These are phyloP conservation scores for Peribolospora kevripleyi DNA, from an alignment of 768 basidiomycete species.

Conservation along the genomic window DNA sequence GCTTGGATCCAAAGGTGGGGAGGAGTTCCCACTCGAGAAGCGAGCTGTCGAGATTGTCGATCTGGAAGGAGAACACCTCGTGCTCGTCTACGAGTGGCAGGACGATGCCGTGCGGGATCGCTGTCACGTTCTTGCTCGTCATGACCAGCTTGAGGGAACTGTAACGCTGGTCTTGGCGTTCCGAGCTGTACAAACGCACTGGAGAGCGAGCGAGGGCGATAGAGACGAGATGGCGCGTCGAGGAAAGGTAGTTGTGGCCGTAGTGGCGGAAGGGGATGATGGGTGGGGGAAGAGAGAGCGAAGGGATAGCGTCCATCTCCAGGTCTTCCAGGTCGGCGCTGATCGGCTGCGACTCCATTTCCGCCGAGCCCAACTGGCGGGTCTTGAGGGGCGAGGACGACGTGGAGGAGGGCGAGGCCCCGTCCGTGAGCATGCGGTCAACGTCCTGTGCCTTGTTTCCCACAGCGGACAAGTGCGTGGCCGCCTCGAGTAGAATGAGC, in stretches of 20 bases:
- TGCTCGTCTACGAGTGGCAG: constrained; percentile 52
- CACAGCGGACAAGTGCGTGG: too few species aligned
- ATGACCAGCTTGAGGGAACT: constrained; percentile 85
- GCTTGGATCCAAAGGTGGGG: constrained; percentile 91
- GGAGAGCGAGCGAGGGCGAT: constrained; percentile 46
- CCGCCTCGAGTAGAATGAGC: constrained; percentile 30
- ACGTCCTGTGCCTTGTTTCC: too few species aligned
- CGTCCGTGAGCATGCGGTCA: too few species aligned
- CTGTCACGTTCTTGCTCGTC: constrained; percentile 59
- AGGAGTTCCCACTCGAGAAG: constrained; percentile 81
- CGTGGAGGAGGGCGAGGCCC: too few species aligned
- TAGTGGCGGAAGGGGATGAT: constrained; percentile 96
- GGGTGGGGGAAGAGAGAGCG: constrained; percentile 82
- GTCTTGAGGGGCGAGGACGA: too few species aligned
- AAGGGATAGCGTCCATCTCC: constrained; percentile 74
- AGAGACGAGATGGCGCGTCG: constrained; percentile 63
- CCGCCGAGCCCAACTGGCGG: background rate
- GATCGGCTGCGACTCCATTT: constrained; percentile 12
- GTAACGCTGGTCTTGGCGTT: constrained; percentile 18
- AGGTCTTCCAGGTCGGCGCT: constrained; percentile 27
- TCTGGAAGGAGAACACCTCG: constrained; percentile 61
- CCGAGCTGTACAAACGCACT: constrained; percentile 26
- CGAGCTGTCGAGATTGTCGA: constrained; percentile 43
- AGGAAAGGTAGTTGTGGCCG: constrained; percentile 67
- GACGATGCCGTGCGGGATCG: constrained; percentile 70